A percentile compares a stretch with the other conserved stretches of the same genome.
Conservation (phyloP, 1,139 yeast species). For the Taphrina communis region DNA sequence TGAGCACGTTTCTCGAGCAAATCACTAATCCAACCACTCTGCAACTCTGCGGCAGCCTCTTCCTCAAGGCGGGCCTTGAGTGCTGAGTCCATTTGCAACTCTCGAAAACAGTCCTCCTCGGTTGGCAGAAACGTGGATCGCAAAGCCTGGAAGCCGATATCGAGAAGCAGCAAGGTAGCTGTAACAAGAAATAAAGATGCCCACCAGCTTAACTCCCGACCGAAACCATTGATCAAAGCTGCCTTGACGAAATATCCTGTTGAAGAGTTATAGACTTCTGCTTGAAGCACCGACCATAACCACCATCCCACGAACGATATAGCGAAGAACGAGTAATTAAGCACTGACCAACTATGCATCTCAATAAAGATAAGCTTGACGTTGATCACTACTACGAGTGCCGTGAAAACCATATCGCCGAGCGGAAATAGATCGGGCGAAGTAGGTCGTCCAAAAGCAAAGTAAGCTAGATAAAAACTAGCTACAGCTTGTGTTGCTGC, state of each 20-base stretch:
- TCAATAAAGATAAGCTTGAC: slow-evolving; percentile 81
- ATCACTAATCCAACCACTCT: slow-evolving; percentile 69
- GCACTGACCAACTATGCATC: slow-evolving; percentile 77
- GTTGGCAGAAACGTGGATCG: slow-evolving; percentile 65
- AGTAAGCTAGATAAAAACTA: slow-evolving; percentile 62
- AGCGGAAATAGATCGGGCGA: slow-evolving; percentile 64
- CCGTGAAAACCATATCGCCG: slow-evolving; percentile 76
- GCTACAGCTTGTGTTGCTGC: slow-evolving; percentile 80
- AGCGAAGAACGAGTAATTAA: slow-evolving; percentile 69
- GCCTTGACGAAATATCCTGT: slow-evolving; percentile 74
- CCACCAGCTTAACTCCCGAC: slow-evolving; percentile 85
- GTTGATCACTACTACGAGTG: slow-evolving; percentile 73
- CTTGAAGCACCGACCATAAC: slow-evolving; percentile 80
- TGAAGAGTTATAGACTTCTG: slow-evolving; percentile 66
- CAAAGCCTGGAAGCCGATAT: slow-evolving; percentile 65
- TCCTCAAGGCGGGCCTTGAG: slow-evolving; percentile 74
- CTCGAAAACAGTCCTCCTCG: slow-evolving; percentile 79
- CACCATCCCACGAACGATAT: slow-evolving; percentile 88
- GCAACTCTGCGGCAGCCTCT: slow-evolving; percentile 71
- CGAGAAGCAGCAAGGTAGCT: slow-evolving; percentile 63
- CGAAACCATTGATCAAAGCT: slow-evolving; percentile 74
- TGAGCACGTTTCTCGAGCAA: slow-evolving; percentile 20
- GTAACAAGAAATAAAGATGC: slow-evolving; percentile 66
- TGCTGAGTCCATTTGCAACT: slow-evolving; percentile 71
- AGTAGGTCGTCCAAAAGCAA: slow-evolving; percentile 63